These are phyloP conservation scores for Chlorencoelia australis DNA, from an alignment of 2,329 filamentous ascomycete genomes.

Conservation along the genomic window DNA sequence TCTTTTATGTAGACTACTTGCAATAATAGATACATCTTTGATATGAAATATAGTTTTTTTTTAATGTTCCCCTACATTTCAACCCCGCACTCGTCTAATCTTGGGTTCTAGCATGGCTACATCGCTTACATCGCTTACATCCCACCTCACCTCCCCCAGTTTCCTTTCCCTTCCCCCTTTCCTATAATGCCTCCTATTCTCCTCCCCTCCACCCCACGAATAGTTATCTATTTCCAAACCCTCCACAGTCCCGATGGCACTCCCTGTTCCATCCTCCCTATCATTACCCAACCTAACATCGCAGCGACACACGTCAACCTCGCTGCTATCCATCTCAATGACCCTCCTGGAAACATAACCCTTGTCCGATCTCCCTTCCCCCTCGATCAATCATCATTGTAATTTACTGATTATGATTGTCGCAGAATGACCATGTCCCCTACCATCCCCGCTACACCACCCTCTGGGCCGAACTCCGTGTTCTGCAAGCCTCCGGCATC, in stretches of 20 bases:
- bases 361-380: conserved; percentile 52
- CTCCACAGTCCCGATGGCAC: conserved; percentile 42
- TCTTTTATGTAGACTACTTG: too few relatives aligned
- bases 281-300: conserved; percentile 37
- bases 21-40: too few relatives aligned
- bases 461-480: conserved; percentile 68
- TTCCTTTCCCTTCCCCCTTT: too few relatives aligned
- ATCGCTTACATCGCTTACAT: too few relatives aligned
- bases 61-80: too few relatives aligned
- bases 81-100: too few relatives aligned
- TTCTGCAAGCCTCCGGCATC: conserved; percentile 63
- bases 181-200: conserved; percentile 23
- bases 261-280: conserved; percentile 50
- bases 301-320: conserved; percentile 74
- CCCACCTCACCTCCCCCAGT: too few relatives aligned
- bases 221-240: conserved; percentile 56
- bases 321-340: conserved; percentile 77
- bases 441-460: conserved; percentile 55
- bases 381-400: conserved; percentile 64
- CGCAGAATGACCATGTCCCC: conserved; percentile 71
- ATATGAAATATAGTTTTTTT: too few relatives aligned
- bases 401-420: conserved; percentile 2
- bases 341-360: conserved; percentile 39
- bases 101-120: too few relatives aligned
- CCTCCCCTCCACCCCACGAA: conserved; percentile 18